Conservation (phyloP, 768 basidiomycete genomes). For the Trametopsis cervina region DNA sequence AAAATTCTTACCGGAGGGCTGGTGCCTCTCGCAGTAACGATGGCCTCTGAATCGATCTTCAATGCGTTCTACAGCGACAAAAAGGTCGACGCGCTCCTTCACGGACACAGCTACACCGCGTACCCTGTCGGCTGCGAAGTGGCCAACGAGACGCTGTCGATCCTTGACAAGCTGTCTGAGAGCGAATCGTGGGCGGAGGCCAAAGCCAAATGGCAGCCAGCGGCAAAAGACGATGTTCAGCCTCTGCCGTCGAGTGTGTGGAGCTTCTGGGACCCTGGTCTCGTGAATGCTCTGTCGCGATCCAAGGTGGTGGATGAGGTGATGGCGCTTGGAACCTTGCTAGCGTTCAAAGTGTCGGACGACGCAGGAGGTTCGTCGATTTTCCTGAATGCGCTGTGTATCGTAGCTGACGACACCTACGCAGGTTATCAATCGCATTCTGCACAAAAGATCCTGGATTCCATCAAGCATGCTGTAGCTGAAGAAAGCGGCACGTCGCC, state of each 20-base stretch:
- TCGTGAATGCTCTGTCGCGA: conserved; percentile 57
- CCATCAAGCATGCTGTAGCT: conserved; percentile 32
- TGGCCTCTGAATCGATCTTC: conserved; percentile 78
- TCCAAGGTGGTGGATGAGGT: conserved; percentile 54
- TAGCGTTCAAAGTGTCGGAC: conserved; percentile 69
- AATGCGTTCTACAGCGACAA: conserved; percentile 64
- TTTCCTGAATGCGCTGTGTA: conserved; percentile 8
- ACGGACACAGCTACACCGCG: conserved; percentile 95
- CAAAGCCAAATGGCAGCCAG: conserved; percentile 46
- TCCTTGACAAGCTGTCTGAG: conserved; percentile 45
- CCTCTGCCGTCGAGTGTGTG: conserved; percentile 37
- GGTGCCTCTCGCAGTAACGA: conserved; percentile 78
- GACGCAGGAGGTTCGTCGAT: conserved; percentile 40
- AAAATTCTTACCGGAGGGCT: conserved; percentile 94
- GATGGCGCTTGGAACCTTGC: conserved; percentile 85
- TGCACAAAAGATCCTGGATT: conserved; percentile 53
- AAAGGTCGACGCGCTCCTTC: conserved; percentile 83
- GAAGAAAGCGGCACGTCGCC: conserved; percentile 26
- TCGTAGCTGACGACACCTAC: neutral
- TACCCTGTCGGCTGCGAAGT: conserved; percentile 91
- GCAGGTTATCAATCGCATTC: conserved; percentile 51
- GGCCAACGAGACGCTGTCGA: conserved; percentile 69
- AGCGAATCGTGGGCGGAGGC: conserved; percentile 57
- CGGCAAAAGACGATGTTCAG: neutral
- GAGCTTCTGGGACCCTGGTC: conserved; percentile 84